These are phyloP conservation scores for Parachaetomium inaequale DNA, from an alignment of 495 filamentous ascomycete species.

Conservation along the genomic window DNA sequence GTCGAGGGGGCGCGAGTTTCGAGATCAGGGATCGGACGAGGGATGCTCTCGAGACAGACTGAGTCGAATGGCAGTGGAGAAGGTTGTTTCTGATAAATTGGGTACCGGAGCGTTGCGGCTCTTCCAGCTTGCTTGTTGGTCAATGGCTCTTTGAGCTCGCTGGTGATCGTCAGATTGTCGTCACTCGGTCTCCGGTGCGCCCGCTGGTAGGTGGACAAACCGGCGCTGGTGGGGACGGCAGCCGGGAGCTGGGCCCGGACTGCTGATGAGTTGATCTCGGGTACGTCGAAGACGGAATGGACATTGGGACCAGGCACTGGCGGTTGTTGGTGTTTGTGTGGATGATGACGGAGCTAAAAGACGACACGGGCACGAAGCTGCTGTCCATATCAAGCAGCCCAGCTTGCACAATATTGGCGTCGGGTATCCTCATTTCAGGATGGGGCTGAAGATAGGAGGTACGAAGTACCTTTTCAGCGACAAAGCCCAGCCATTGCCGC, in stretches of 20 bases:
- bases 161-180: conserved; percentile 10
- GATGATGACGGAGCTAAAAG: background rate
- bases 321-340: background rate
- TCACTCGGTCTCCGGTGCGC: conserved; percentile 6
- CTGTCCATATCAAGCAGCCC: conserved; percentile 2
- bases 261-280: conserved; percentile 1
- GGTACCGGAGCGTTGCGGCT: background rate
- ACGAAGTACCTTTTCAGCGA: background rate
- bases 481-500: background rate
- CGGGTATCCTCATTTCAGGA: conserved; percentile 12
- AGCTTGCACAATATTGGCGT: conserved; percentile 4
- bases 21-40: background rate
- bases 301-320: background rate
- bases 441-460: background rate
- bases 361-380: background rate
- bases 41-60: background rate
- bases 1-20: background rate
- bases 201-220: background rate
- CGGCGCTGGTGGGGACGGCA: background rate
- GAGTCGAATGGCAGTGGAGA: background rate
- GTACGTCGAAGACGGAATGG: conserved; percentile 4
- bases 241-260: background rate
- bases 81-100: conserved; percentile 3
- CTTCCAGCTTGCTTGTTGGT: background rate
- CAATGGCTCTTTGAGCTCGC: background rate